phyloP scores from a whole-genome alignment of 2,329 filamentous ascomycete genomes.

The Microascus cirrosus region DNA sequence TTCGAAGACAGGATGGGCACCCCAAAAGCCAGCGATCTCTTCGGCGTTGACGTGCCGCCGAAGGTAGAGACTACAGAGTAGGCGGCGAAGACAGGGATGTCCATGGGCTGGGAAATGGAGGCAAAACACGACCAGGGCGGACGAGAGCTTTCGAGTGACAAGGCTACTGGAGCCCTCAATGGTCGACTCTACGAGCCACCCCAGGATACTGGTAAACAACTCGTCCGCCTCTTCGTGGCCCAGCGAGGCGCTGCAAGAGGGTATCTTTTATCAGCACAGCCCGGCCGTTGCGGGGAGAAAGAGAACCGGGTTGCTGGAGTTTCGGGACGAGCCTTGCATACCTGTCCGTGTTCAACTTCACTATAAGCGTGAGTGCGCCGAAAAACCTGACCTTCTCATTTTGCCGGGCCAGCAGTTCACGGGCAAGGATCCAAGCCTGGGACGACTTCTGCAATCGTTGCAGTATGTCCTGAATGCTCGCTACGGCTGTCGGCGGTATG shows the following conservation, averaged over 20 bases:
- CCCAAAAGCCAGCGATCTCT: not conserved
- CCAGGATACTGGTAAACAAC: slow-evolving; percentile 48
- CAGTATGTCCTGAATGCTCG: slow-evolving; percentile 57
- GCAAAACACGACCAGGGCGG: slow-evolving; percentile 67
- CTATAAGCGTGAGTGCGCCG: slow-evolving; percentile 80
- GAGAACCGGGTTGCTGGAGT: slow-evolving; percentile 1
- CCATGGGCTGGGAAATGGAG: slow-evolving; percentile 59
- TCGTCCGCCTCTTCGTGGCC: slow-evolving; percentile 45
- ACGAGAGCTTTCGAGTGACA: slow-evolving; percentile 63
- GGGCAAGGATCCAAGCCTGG: slow-evolving; percentile 77
- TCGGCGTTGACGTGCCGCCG: not conserved
- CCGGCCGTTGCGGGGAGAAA: not conserved
- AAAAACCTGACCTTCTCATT: slow-evolving; percentile 80
- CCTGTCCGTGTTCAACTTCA: slow-evolving; percentile 92
- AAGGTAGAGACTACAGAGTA: slow-evolving; percentile 34
- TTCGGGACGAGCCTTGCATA: slow-evolving; percentile 21
- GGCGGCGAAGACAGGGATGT: slow-evolving; percentile 52
- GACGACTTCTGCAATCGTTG: slow-evolving; percentile 69
- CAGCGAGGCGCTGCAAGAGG: slow-evolving; percentile 29
- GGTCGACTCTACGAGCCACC: slow-evolving; percentile 49
- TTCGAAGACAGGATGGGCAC: not conserved
- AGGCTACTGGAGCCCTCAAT: slow-evolving; percentile 41
- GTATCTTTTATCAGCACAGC: not conserved
- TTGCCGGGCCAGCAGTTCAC: slow-evolving; percentile 57
- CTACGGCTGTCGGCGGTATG: slow-evolving; percentile 33